phyloP scores from a whole-genome alignment of 2,329 filamentous ascomycete species.

The Epichloe baconii region DNA sequence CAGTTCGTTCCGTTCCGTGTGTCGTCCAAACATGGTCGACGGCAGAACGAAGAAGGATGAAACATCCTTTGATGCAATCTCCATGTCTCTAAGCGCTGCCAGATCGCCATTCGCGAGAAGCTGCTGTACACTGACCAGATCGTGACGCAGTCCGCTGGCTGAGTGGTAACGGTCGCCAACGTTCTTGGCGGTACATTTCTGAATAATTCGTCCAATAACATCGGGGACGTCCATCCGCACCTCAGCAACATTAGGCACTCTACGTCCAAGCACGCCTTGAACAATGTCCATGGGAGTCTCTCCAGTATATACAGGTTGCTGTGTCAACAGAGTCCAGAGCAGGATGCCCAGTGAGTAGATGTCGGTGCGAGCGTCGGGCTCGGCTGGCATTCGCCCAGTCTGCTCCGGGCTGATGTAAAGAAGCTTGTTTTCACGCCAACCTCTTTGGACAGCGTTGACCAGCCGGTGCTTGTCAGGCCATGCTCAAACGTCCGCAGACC shows the following conservation, averaged over 20 bases:
- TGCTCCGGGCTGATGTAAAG: slow-evolving; percentile 91
- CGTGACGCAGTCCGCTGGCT: slow-evolving; percentile 71
- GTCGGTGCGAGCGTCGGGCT: slow-evolving; percentile 84
- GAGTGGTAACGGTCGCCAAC: slow-evolving; percentile 84
- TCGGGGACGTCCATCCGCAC: slow-evolving; percentile 76
- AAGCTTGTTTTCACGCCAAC: slow-evolving; percentile 79
- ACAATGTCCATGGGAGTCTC: slow-evolving; percentile 78
- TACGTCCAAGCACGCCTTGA: slow-evolving; percentile 70
- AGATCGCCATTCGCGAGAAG: slow-evolving; percentile 65
- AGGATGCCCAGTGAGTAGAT: slow-evolving; percentile 85
- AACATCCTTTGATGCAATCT: slow-evolving; percentile 71
- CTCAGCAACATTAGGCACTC: slow-evolving; percentile 63
- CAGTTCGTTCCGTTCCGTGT: slow-evolving; percentile 57
- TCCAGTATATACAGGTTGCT: slow-evolving; percentile 68
- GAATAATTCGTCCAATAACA: slow-evolving; percentile 67
- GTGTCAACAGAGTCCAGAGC: slow-evolving; percentile 76
- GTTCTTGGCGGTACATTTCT: slow-evolving; percentile 84
- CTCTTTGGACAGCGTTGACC: slow-evolving; percentile 72
- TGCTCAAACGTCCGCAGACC: slow-evolving; percentile 83
- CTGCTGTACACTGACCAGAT: slow-evolving; percentile 61
- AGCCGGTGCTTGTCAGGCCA: slow-evolving; percentile 72
- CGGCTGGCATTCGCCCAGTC: slow-evolving; percentile 81
- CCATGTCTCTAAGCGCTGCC: slow-evolving; percentile 57
- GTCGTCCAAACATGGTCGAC: slow-evolving; percentile 65
- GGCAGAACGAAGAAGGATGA: slow-evolving; percentile 89